Base-by-base conservation (phyloP, 331 rosid genomes). In the Phaseolus coccineus region DNA sequence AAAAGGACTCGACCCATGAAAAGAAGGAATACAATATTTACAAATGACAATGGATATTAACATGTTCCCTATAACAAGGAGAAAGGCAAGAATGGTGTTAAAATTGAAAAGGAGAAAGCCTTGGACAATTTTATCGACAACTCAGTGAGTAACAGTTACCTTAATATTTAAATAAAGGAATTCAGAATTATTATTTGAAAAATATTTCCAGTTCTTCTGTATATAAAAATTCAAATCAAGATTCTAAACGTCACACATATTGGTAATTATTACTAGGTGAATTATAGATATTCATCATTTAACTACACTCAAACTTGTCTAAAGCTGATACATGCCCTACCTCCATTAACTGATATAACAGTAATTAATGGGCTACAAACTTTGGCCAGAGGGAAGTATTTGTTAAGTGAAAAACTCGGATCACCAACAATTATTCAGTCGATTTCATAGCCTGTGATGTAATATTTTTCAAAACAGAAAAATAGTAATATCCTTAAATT, bases 91-190 rank as follows among this genome's bases (percentile, higher is more conserved):
- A 16, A 27, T 39, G 35, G 16, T 57, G 31, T 39, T 25, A 56
- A 40, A 57, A 57, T 40, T 42, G 27, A 39, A 40, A 67, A 42
- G 25, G 55, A 59, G 53, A 74, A 27, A 58, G 57, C 37, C 68
- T 74, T 42, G 16, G 46, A 74, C 8, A 31, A 27, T 9, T 74
- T 44, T 59, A 74, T 16, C 44, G 2, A 27, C 72, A 70, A 79
- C 24, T 33, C 58, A 31, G 58, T 56, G 52, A 24, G 27, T 47
- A 71, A 44, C 30, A 35, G 33, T 47, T 58, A 55, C 3, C 70
- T 69, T 25, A 59, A 9, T 19, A 16, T 42, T 70, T 69, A 31
- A n/a, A 57, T 27, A 47, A 78, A 78, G 64, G 52, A 44, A 78
- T 71, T 71, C 58, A 59, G 61, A 62, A 62, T 48, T 35, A 22